These are phyloP conservation scores for Starmera amethionina DNA, from an alignment of 805 yeast genomes.

Conservation along the genomic window DNA sequence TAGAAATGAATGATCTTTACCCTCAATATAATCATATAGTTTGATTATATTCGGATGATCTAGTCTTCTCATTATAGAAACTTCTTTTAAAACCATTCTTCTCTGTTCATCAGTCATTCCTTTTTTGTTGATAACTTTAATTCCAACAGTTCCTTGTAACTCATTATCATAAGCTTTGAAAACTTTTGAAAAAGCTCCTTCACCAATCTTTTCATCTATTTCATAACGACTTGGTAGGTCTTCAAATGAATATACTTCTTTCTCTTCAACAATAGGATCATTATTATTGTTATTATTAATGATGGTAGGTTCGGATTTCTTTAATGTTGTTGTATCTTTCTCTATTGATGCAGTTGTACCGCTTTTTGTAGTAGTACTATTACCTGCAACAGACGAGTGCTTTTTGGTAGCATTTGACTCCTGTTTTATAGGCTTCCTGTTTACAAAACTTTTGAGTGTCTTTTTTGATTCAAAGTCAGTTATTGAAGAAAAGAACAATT, in stretches of 20 bases:
- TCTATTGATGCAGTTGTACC: too few species aligned
- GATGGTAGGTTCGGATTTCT: too few species aligned
- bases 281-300: too few species aligned
- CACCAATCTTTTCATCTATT: constrained; percentile 50
- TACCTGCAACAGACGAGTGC: too few species aligned
- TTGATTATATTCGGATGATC: constrained; percentile 55
- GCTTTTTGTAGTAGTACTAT: too few species aligned
- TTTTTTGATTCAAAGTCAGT: too few species aligned
- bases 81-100: constrained; percentile 71
- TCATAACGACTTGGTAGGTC: constrained; percentile 23
- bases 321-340: too few species aligned
- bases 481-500: too few species aligned
- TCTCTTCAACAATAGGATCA: too few species aligned
- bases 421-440: too few species aligned
- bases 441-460: too few species aligned
- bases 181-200: constrained; percentile 76
- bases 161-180: constrained; percentile 41
- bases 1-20: constrained; percentile 50
- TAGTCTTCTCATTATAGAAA: constrained; percentile 60
- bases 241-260: constrained; percentile 6
- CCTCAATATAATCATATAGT: constrained; percentile 58
- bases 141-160: constrained; percentile 27
- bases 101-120: constrained; percentile 53
- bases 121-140: constrained; percentile 56
- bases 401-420: too few species aligned